Conservation (phyloP, 306 rosid species). For the Notholithocarpus densiflorus region DNA sequence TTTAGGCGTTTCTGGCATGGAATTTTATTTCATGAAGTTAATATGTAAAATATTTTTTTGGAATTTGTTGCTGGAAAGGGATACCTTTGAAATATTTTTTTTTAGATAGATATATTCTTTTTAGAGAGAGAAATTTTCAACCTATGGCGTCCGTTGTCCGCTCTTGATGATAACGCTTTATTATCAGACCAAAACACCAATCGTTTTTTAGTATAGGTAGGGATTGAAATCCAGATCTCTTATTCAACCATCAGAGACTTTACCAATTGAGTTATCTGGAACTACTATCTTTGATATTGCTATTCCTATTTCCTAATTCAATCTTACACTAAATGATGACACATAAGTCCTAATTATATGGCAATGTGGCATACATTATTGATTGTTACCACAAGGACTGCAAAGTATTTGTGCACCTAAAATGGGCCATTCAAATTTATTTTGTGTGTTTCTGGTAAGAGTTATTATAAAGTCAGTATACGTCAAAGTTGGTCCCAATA, state of each 20-base stretch:
- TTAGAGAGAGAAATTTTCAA: no score
- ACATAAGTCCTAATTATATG: background rate
- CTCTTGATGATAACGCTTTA: accelerated
- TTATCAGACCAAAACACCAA: no score
- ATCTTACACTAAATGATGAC: background rate
- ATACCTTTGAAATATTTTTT: background rate
- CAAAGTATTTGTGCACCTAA: conserved; percentile 15
- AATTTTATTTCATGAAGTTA: no score
- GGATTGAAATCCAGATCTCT: no score
- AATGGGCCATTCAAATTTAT: conserved; percentile 15
- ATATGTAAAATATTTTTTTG: background rate
- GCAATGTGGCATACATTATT: background rate
- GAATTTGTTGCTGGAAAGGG: background rate
- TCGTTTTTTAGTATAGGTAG: no score
- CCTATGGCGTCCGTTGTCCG: accelerated
- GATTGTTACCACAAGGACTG: conserved; percentile 1
- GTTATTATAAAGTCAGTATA: conserved; percentile 15
- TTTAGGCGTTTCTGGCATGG: no score
- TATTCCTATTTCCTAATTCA: background rate
- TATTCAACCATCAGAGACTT: no score
- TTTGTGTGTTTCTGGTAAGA: background rate
- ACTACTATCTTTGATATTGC: no score
- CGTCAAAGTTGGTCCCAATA: conserved; percentile 31
- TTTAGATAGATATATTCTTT: no score
- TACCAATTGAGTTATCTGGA: accelerated